Percentiles rank a stretch among this genome's conserved stretches.
Evolutionary conservation across 805 yeast species (phyloP).

Genomic region (Pichia membranifaciens): DNA sequence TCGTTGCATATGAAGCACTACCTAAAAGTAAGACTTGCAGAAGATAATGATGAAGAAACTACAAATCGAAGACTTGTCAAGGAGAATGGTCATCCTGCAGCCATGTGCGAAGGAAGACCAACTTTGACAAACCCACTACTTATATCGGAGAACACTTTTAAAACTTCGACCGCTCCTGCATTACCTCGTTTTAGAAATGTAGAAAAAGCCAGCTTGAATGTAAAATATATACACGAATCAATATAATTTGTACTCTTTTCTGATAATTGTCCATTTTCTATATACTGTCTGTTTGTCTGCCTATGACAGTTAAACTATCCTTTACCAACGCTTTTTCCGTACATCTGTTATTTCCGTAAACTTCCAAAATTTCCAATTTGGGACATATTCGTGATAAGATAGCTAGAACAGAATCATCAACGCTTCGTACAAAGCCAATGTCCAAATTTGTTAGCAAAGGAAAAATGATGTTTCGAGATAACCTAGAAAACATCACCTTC

Average conservation of each 20-base stretch:
- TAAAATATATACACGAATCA: constrained; percentile 34
- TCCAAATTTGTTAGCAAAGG: constrained; percentile 67
- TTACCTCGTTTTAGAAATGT: constrained; percentile 59
- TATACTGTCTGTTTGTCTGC: constrained; percentile 64
- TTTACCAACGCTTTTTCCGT: constrained; percentile 49
- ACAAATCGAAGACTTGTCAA: constrained; percentile 24
- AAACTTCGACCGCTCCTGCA: constrained; percentile 20
- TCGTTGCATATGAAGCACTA: constrained; percentile 29
- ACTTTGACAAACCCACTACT: constrained; percentile 33
- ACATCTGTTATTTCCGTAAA: constrained; percentile 72
- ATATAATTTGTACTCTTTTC: constrained; percentile 6
- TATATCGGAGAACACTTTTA: background rate
- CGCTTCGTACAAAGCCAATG: constrained; percentile 70
- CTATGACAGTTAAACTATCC: constrained; percentile 57
- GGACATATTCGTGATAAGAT: constrained; percentile 54
- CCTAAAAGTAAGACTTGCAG: constrained; percentile 27
- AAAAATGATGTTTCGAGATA: constrained; percentile 38
- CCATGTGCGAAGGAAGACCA: constrained; percentile 37
- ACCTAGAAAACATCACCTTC: constrained; percentile 40
- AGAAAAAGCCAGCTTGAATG: constrained; percentile 51
- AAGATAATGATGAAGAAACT: constrained; percentile 26
- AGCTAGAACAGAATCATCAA: constrained; percentile 65
- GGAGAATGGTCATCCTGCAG: constrained; percentile 35
- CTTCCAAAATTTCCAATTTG: constrained; percentile 61
- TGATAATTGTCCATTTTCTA: constrained; percentile 19